Percentiles rank a stretch among this genome's conserved stretches.
Conservation (phyloP, 2,329 filamentous ascomycete genomes). For the Talaromyces sp. region DNA sequence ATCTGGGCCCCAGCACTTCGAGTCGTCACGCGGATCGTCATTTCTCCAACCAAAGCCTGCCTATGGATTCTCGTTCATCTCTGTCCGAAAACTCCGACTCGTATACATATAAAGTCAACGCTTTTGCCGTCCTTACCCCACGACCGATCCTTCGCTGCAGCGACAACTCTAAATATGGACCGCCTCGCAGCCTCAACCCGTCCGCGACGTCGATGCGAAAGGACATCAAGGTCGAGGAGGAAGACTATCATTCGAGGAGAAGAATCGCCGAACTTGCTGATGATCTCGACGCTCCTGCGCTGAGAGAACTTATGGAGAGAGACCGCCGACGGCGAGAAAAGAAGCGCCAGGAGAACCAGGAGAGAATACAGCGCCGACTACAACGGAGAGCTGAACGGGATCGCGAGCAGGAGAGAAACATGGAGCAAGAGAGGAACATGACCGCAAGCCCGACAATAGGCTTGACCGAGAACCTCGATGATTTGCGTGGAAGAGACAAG, state of each 20-base stretch:
- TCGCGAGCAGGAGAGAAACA: slow-evolving; percentile 46
- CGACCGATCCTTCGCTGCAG: slow-evolving; percentile 76
- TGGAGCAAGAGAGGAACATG: not conserved
- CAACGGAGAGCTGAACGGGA: slow-evolving; percentile 49
- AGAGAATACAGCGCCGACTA: slow-evolving; percentile 49
- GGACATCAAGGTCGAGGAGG: slow-evolving; percentile 55
- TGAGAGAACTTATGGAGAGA: slow-evolving; percentile 85
- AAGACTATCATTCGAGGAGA: slow-evolving; percentile 56
- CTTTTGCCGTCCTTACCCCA: slow-evolving; percentile 75
- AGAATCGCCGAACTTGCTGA: slow-evolving; percentile 69
- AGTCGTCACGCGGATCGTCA: slow-evolving; percentile 57
- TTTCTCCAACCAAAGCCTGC: slow-evolving; percentile 69
- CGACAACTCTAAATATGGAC: slow-evolving; percentile 52
- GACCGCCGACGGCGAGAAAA: slow-evolving; percentile 75
- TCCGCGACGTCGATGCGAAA: slow-evolving; percentile 45
- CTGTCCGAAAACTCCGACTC: slow-evolving; percentile 71
- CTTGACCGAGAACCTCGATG: slow-evolving; percentile 5
- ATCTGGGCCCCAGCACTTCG: slow-evolving; percentile 54
- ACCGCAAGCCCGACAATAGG: slow-evolving; percentile 28
- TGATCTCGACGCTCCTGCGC: slow-evolving; percentile 73
- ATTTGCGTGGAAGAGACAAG: slow-evolving; percentile 11
- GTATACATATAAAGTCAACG: slow-evolving; percentile 73
- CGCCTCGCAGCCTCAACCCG: slow-evolving; percentile 41
- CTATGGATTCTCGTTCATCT: slow-evolving; percentile 65
- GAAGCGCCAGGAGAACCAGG: slow-evolving; percentile 66